Conservation (phyloP, 176 grass and related monocot genomes). For the Echinochloa phyllopogon region DNA sequence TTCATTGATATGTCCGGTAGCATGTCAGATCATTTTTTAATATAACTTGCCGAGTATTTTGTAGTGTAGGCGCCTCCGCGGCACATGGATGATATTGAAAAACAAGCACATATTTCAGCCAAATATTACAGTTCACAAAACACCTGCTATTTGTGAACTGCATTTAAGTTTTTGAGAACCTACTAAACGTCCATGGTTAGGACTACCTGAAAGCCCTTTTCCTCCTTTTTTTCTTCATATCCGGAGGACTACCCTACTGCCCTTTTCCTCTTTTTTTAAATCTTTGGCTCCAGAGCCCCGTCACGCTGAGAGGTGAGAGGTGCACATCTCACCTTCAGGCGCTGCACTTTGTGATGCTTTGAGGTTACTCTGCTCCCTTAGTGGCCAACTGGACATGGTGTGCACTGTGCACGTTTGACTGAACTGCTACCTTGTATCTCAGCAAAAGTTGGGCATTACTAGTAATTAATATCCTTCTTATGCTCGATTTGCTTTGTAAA, state of each 20-base stretch:
- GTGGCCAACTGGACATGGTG: not conserved
- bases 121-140: not conserved
- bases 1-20: not conserved
- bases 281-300: not conserved
- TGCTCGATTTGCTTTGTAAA: slow-evolving; percentile 39
- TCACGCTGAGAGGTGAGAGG: not conserved
- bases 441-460: not conserved
- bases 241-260: not conserved
- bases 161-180: not conserved
- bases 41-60: not conserved
- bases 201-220: not conserved
- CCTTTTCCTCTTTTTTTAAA: not conserved
- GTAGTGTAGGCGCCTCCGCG: not conserved
- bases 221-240: not conserved
- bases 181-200: not conserved
- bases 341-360: slow-evolving; percentile 17
- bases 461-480: not conserved
- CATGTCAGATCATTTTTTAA: not conserved
- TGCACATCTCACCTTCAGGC: not conserved
- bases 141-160: not conserved
- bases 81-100: not conserved
- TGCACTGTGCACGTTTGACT: not conserved
- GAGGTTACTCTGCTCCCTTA: not conserved
- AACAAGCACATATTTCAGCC: not conserved
- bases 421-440: slow-evolving; percentile 2